Base-by-base conservation (phyloP, 2,329 filamentous ascomycete genomes). In the Onygenales sp. region DNA sequence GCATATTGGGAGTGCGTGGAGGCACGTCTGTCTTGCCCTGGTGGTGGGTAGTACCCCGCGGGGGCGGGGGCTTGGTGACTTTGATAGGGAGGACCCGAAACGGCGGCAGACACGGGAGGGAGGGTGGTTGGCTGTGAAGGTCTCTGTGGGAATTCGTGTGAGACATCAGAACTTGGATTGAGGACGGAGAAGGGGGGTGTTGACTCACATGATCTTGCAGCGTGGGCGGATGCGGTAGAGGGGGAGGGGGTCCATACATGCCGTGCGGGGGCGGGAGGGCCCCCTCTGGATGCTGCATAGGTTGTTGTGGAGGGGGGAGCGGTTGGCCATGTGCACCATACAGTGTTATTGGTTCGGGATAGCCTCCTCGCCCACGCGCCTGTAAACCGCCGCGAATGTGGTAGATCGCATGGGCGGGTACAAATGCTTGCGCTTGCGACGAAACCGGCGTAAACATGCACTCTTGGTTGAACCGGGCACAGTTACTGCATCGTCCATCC, bases 371-470 rank as follows among this genome's bases (percentile, higher is more conserved):
- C 42, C 68, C 67, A 34, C 59, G 63, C 40, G 59, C 65, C 37
- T 55, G 61, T 54, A 65, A 65, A 34, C 56, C 52, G 58, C 74
- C 74, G 53, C 76, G 73, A 63, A 80, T 65, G 61, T 77, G 72
- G 57, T 79, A 86, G 54, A 84, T 81, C 6, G 84, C 83, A 65
- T 87, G 83, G 8, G 84, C 84, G 6, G 85, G 85, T 36, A 88
- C 85, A 63, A 88, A 88, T 9, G 85, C 85, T 67, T 87, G 84
- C 4, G 57, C 52, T 69, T 87, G 84, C 9, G 84, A 85, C 3
- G 83, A 87, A 27, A 88, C 85, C 2, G 85, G 85, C 1, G 84
- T 87, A 69, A 88, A 88, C 69, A 88, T 82, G 70, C 85, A 88
- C 65, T 87, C 84, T 68, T 88, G 85, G 59, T 85, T 84, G 71